Conservation (phyloP, 2,329 filamentous ascomycete species). For the Claviceps sorghi region DNA sequence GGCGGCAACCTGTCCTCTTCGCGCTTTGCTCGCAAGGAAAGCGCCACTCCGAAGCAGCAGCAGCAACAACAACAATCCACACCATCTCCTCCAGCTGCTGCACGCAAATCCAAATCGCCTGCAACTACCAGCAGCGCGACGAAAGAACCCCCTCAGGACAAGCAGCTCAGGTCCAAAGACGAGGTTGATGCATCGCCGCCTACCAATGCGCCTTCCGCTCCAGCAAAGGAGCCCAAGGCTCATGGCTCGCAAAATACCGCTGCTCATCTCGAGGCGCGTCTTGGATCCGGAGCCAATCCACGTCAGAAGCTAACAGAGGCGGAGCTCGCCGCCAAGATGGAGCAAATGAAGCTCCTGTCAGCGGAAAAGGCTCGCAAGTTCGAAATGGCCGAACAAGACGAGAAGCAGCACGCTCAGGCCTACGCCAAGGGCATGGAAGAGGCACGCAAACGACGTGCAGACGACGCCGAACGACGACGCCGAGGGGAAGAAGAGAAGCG, state of each 20-base stretch:
- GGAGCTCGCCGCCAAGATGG: slow-evolving; percentile 45
- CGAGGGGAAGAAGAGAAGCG: slow-evolving; percentile 37
- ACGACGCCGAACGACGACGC: slow-evolving; percentile 36
- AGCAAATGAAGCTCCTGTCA: slow-evolving; percentile 42
- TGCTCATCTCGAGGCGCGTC: slow-evolving; percentile 25
- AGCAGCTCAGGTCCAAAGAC: not conserved
- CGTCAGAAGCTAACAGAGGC: slow-evolving; percentile 45
- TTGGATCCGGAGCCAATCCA: slow-evolving; percentile 42
- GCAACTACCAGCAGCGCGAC: not conserved
- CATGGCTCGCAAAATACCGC: slow-evolving; percentile 15
- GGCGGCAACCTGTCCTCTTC: slow-evolving; percentile 6
- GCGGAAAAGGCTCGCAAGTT: slow-evolving; percentile 45
- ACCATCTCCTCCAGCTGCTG: slow-evolving; percentile 5
- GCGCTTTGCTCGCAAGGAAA: slow-evolving; percentile 7
- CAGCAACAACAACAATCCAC: slow-evolving; percentile 1
- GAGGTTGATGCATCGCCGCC: slow-evolving; percentile 11
- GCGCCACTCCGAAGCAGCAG: slow-evolving; percentile 5
- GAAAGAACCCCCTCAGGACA: not conserved
- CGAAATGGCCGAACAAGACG: slow-evolving; percentile 42
- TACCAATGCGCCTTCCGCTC: slow-evolving; percentile 17
- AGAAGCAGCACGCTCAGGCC: slow-evolving; percentile 39
- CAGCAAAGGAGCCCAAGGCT: slow-evolving; percentile 9
- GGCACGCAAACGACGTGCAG: slow-evolving; percentile 33
- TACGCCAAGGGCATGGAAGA: slow-evolving; percentile 43
- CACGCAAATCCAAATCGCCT: not conserved